These are phyloP conservation scores for Fusarium redolens DNA, from an alignment of 2,329 filamentous ascomycete genomes.

Conservation along the genomic window DNA sequence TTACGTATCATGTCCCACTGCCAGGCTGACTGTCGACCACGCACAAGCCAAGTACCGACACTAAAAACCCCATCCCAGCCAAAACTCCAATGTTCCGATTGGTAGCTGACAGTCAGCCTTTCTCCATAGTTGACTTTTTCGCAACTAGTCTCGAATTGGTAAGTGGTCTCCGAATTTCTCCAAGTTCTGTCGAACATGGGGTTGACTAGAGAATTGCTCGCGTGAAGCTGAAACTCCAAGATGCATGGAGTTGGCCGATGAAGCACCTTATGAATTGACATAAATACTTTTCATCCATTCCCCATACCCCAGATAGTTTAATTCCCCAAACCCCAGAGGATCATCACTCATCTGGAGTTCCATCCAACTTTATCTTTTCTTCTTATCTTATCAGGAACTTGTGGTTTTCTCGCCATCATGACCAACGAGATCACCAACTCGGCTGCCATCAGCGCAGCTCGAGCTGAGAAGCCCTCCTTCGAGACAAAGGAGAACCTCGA, in stretches of 20 bases:
- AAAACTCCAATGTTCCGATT: not conserved
- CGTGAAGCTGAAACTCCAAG: not conserved
- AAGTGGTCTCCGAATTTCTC: slow-evolving; percentile 2
- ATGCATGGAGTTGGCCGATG: not conserved
- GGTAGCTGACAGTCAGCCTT: slow-evolving; percentile 9
- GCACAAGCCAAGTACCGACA: slow-evolving; percentile 1
- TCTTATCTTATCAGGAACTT: not conserved
- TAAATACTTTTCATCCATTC: slow-evolving; percentile 11
- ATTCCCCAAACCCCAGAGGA: not conserved
- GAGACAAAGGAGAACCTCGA: slow-evolving; percentile 5
- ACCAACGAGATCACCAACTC: slow-evolving; percentile 13
- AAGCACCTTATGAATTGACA: not conserved
- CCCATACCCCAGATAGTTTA: slow-evolving; percentile 20
- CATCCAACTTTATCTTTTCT: not conserved
- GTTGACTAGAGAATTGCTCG: not conserved
- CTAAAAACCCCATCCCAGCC: not conserved
- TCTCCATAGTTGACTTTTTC: not conserved
- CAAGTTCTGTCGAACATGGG: not conserved
- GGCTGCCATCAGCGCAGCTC: not conserved
- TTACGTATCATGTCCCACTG: not conserved
- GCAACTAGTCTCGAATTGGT: not conserved
- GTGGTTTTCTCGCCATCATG: not conserved
- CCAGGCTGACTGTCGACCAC: slow-evolving; percentile 15
- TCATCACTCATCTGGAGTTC: not conserved
- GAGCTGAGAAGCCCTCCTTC: slow-evolving; percentile 1